Base-by-base conservation (phyloP, 305 asterid species). In the Rubia balearica region DNA sequence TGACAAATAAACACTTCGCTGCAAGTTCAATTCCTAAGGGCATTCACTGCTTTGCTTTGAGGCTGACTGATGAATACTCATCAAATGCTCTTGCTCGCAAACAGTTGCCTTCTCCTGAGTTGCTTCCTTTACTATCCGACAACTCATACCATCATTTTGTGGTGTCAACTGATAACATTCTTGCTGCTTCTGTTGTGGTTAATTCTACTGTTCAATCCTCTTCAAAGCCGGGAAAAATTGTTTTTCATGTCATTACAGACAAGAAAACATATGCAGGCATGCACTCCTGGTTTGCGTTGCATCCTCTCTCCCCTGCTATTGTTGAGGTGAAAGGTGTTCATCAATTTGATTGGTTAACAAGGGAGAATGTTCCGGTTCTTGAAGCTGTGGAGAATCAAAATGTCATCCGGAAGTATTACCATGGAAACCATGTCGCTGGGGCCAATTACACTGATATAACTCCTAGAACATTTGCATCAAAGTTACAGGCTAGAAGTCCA, bases 221-320 rank as follows among this genome's bases (percentile, higher is more conserved):
- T 76, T 81, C 70, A 71, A 77, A 78, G 62, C 97, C 98, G 33
- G 84, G 80, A 71, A 91, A 87, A 86, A 84, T 89, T 78, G 97
- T 91, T 84, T 94, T 94, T 83, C 99, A 94, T 78, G 96, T 94
- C 81, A 88, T 94, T 68, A 94, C 99, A 22, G 98, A 94, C 87
- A 94, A 94, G 89, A 94, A 94, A 91, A 91, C 99, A 72, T 94
- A 91, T 83, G 98, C 99, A 38, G 99, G 96, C 81, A 94, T 94
- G 98, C 98, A 89, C 80, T 88, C 99, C n/a, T 94, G 99, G 99
- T 91, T 94, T 81, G 98, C 99, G 45, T 68, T 94, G 77, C 87
- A 94, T 79, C 91, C 98, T 45, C 68, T 85, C 56, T 78, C 91
- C 80, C 98, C 98, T 36, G 99, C 99, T 70, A 86, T 89, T 72